Evolutionary conservation across 257 asterid species (phyloP), one percentile per base, ranked within the genome.

Genomic region (Capsicum baccatum): DNA sequence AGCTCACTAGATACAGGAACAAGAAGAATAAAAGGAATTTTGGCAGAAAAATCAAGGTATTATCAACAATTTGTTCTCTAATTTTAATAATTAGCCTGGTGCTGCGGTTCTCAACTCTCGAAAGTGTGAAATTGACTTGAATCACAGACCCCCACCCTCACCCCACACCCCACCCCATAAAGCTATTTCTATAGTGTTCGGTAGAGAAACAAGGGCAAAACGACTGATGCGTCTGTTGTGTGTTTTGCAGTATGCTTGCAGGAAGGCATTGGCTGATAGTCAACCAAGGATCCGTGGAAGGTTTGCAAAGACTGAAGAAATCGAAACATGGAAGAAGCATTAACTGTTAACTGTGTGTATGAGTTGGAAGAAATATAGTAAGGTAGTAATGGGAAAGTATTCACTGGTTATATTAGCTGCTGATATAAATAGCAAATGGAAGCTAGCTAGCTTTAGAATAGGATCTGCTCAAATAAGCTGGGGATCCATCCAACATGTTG

Each of bases 221-320:
- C 0, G 17, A 64, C 50, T 76, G 5, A 55, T 76, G 63, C 2
- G 2, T 68, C 5, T 39, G 39, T 39, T 52, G 8, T 68, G 50
- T 68, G 54, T 11, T 8, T 63, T 79, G 79, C 91, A 95, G 99
- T 95, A 95, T 87, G 99, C 98, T 80, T 95, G 99, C 92, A 90
- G 99, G 95, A 95, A 95, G 89, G 98, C 94, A n/a, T 85, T 95
- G 79, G 99, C 99, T 0, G 99, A 95, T 84, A 92, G 92, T 87
- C 99, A 95, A 82, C 99, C 99, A 6, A 90, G 99, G 87, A 90
- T 95, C 84, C 97, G 99, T 1, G 98, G 99, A 83, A 88, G 99
- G 85, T 95, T 95, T 59, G 99, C 98, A 1, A 95, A 88, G 90
- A 90, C 98, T 0, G 97, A 94, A 67, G 92, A 89, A 88, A 47